Evolutionary conservation across 1,139 yeast species (phyloP), one percentile per base, ranked within the genome.

Genomic region (Lodderomyces parapsilosis): DNA sequence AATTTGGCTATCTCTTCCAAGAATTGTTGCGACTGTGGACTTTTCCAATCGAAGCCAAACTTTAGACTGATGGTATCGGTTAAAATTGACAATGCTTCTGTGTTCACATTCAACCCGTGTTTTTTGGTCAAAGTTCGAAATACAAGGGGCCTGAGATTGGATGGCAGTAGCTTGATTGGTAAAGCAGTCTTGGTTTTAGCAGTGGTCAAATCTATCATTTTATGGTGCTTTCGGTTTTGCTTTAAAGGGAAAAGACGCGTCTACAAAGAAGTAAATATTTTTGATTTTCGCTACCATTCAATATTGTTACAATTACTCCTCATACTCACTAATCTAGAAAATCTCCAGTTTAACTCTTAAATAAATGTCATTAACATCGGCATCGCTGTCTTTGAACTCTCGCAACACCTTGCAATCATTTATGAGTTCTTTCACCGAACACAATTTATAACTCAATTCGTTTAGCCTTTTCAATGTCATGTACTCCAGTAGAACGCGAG

Each of bases 41-140:
- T 80, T 54, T 85, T 78, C 99, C 99, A 93, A 38, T 88, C 91
- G 9, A 78, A 78, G 2, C 99, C 98, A 63, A 83, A 91, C 41
- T 77, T 75, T 38, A 72, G 72, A 6, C 97, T 93, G 32, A 93
- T 73, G 44, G 78, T 77, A 17, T 81, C 83, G 0, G 97, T 88
- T 39, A 94, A 68, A 1, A 78, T 76, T 38, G 74, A 76, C 18
- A 93, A 70, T 0, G 97, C 98, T 48, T 87, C 85, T 0, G 96
- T 83, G 56, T 93, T 90, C 49, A 93, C 78, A 59, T 91, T 91
- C 20, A 93, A 74, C 0, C 97, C 97, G 61, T 90, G 93, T 58
- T 93, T 93, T 63, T 90, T 93, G 3, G 98, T 88, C 15, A 93
- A 64, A 2, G 91, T 78, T 36, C 99, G 72, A 61, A 91, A 93